Conservation (phyloP, 306 rosid species). For the Citrullus colocynthis region DNA sequence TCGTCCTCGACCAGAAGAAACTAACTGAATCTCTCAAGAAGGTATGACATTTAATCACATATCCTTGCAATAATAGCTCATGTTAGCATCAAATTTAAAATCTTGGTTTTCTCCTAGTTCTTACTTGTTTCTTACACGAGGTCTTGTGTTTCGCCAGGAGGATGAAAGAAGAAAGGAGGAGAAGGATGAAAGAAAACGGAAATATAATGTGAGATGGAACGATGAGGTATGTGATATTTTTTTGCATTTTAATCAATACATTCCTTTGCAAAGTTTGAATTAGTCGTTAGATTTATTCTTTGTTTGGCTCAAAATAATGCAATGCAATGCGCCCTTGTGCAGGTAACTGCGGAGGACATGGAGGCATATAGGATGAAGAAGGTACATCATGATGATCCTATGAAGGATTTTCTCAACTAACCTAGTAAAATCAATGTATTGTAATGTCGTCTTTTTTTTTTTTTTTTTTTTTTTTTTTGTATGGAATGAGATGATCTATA, state of each 20-base stretch:
- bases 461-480: no score
- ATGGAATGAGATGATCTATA: no score
- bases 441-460: no score
- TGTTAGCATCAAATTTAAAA: not conserved
- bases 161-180: slow-evolving; percentile 45
- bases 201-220: slow-evolving; percentile 41
- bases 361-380: slow-evolving; percentile 41
- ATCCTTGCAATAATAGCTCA: not conserved
- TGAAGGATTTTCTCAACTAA: slow-evolving; percentile 28
- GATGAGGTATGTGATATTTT: slow-evolving; percentile 22
- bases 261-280: not conserved
- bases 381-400: slow-evolving; percentile 38
- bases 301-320: not conserved
- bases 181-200: slow-evolving; percentile 49
- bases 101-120: not conserved
- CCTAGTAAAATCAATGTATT: not conserved
- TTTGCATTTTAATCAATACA: not conserved
- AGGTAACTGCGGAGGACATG: slow-evolving; percentile 43
- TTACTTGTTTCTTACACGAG: not conserved
- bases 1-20: slow-evolving; percentile 37
- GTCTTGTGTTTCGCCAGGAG: slow-evolving; percentile 23
- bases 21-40: slow-evolving; percentile 42
- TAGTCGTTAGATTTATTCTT: no score
- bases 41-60: slow-evolving; percentile 8
- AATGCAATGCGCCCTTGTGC: not conserved